Evolutionary conservation across 139 green algal species (phyloP), one percentile per base, ranked within the genome.

Genomic region (Coelastrella sp.): DNA sequence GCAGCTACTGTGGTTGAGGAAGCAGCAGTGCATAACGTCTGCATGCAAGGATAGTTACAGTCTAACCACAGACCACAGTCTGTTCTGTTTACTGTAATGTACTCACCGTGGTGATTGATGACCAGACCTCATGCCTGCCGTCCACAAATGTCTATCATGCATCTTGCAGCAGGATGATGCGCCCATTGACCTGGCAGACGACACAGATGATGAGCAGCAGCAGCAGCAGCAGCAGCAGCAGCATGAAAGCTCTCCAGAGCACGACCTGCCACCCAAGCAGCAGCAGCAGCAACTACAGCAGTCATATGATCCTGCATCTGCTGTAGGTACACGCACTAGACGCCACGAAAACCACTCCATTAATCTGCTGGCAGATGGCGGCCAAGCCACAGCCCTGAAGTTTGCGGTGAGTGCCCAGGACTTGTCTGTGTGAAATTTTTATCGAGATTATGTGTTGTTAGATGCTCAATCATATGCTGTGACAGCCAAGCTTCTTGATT

Each of bases 131-230:
- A 49, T 49, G 35, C 35, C 35, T 49, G 35, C 35, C 35, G 35
- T 49, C 35, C 35, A 49, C 17, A n/a, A 25, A 14, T 82, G 75
- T 27, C 75, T 10, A 10, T 8, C 4, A 19, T 82, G n/a, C 73
- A 24, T 75, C 19, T 82, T 58, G 27, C 58, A 22, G 22, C 80
- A 85, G 80, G 63, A 70, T 70, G 80, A 85, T 22, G n/a, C 58
- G 7, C 80, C 80, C 20, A 85, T 85, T 60, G 65, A 59, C 80
- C 25, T 85, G 14, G 63, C 63, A 70, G 63, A 70, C 63, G 80
- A 85, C 80, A 85, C 57, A 9, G 80, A 85, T 24, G 80, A 85
- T 70, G 80, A 85, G 6, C 6, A 82, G 80, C 57, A 85, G 80
- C 27, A 83, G 49, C 6, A 82, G 80, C 57, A 85, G 80, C 27